phyloP scores from a whole-genome alignment of 2,329 filamentous ascomycete genomes.

The Pseudogymnoascus sp. region DNA sequence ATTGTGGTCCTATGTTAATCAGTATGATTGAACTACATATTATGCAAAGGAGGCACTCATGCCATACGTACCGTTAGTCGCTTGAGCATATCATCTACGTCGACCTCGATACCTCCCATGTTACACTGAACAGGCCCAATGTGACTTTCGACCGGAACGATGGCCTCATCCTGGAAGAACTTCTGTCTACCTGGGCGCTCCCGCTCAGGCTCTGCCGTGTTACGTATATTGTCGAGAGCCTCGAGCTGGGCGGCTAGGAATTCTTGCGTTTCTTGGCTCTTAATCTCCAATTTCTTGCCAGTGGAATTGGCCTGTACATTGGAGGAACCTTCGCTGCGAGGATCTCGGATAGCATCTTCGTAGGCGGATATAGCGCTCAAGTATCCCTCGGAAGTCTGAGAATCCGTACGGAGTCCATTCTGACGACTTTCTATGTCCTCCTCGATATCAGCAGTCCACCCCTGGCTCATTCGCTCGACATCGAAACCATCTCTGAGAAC shows the following conservation, averaged over 20 bases:
- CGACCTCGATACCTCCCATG: conserved; percentile 93
- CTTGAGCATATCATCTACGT: conserved; percentile 88
- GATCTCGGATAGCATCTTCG: conserved; percentile 72
- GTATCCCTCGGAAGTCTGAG: conserved; percentile 36
- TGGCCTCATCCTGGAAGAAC: conserved; percentile 21
- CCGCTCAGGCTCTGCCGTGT: conserved; percentile 30
- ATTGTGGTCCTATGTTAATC: conserved; percentile 14
- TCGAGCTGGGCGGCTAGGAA: conserved; percentile 72
- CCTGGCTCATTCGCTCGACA: conserved; percentile 74
- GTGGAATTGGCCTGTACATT: conserved; percentile 38
- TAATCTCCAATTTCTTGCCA: conserved; percentile 42
- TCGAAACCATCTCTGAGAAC: conserved; percentile 89
- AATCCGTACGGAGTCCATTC: conserved; percentile 13
- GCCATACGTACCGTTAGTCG: conserved; percentile 61
- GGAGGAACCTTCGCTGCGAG: conserved; percentile 55
- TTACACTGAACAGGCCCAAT: conserved; percentile 97
- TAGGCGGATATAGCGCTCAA: conserved; percentile 58
- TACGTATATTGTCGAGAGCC: conserved; percentile 58
- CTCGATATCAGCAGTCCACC: conserved; percentile 80
- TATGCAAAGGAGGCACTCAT: neutral
- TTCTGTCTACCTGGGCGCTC: neutral
- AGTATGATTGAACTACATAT: conserved; percentile 7
- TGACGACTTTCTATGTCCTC: conserved; percentile 31
- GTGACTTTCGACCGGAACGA: conserved; percentile 51
- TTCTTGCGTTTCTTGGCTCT: conserved; percentile 66